These are phyloP conservation scores for Lindgomyces ingoldianus DNA, from an alignment of 495 filamentous ascomycete species.

Conservation along the genomic window DNA sequence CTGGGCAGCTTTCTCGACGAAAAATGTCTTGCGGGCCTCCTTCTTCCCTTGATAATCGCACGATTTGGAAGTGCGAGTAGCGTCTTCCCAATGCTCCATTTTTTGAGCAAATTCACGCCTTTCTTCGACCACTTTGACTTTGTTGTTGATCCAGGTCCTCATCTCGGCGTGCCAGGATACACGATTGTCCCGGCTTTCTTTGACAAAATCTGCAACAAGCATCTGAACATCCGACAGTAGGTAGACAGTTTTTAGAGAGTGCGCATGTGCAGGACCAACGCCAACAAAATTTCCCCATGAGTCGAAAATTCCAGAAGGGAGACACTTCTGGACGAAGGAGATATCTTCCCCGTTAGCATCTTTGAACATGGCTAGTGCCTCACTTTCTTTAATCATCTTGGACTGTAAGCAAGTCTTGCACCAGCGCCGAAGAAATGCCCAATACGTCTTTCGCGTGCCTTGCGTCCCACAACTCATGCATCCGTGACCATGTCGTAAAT, in stretches of 20 bases:
- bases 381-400: constrained; percentile 36
- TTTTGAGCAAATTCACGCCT: constrained; percentile 22
- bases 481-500: constrained; percentile 41
- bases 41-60: constrained; percentile 24
- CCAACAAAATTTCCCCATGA: constrained; percentile 37
- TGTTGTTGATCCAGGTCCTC: constrained; percentile 23
- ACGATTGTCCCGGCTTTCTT: constrained; percentile 14
- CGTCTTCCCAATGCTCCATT: constrained; percentile 35
- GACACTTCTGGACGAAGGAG: constrained; percentile 27
- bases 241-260: constrained; percentile 23
- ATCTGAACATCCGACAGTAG: constrained; percentile 22
- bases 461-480: constrained; percentile 38
- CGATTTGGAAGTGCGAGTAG: constrained; percentile 5
- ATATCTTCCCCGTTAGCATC: constrained; percentile 22
- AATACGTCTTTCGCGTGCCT: constrained; percentile 40
- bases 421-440: constrained; percentile 42
- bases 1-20: constrained; percentile 16
- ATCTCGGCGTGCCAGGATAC: constrained; percentile 20
- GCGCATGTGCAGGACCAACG: constrained; percentile 19
- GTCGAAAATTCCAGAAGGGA: constrained; percentile 33
- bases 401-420: constrained; percentile 38
- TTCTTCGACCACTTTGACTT: constrained; percentile 14
- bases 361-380: constrained; percentile 7
- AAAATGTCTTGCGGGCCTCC: constrained; percentile 28
- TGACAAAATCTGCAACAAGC: constrained; percentile 18